These are phyloP conservation scores for Colletotrichum destructivum DNA, from an alignment of 2,329 filamentous ascomycete species.

Conservation along the genomic window DNA sequence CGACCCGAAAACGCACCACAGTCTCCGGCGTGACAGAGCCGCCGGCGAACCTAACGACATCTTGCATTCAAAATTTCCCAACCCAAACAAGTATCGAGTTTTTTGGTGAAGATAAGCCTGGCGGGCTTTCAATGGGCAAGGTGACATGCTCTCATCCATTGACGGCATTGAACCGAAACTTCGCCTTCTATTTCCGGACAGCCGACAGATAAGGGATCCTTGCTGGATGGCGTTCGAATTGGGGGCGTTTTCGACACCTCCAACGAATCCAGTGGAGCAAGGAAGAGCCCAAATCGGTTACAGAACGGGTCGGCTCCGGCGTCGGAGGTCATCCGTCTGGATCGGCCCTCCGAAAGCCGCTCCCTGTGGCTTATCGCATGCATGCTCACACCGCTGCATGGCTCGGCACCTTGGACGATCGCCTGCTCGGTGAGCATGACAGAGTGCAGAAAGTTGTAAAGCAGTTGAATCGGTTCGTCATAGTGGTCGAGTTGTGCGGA, in stretches of 20 bases:
- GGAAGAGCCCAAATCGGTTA: slow-evolving; percentile 19
- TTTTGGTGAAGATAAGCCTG: too few species aligned
- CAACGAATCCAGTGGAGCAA: slow-evolving; percentile 9
- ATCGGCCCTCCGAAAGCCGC: neutral
- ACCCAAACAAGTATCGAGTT: too few species aligned
- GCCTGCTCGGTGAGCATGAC: too few species aligned
- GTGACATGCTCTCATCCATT: too few species aligned
- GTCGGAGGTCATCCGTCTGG: slow-evolving; percentile 14
- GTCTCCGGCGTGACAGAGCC: too few species aligned
- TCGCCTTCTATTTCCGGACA: slow-evolving; percentile 8
- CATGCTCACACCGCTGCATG: neutral
- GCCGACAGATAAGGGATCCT: slow-evolving; percentile 31
- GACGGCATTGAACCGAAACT: neutral
- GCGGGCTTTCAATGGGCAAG: too few species aligned
- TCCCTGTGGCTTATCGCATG: neutral
- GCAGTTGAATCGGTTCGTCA: neutral
- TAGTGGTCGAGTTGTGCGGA: too few species aligned
- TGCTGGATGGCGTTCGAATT: neutral
- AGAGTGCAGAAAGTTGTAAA: neutral
- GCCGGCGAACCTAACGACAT: too few species aligned
- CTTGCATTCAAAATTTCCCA: too few species aligned
- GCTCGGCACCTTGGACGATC: neutral
- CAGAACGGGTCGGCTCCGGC: slow-evolving; percentile 24
- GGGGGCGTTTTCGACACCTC: slow-evolving; percentile 1
- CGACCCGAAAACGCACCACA: too few species aligned